Evolutionary conservation across 2,329 filamentous ascomycete genomes (phyloP), one percentile per base, ranked within the genome.

Genomic region (Aspergillus sp.): DNA sequence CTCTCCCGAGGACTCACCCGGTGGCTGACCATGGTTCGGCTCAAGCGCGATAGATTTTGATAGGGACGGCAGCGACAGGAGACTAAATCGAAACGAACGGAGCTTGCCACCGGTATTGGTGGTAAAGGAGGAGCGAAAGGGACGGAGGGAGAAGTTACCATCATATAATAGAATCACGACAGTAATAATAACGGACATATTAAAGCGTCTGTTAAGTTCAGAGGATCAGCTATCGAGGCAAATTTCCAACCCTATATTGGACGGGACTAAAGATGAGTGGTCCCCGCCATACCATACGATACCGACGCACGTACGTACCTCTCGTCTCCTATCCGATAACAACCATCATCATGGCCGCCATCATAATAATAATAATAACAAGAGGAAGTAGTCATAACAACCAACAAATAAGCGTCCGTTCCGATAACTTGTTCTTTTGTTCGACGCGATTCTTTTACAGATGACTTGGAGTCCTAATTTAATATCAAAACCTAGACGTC

Each of bases 281-380:
- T 54, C 53, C 47, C 57, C 55, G 54, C 52, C 20, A 50, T 60
- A 61, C 55, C 54, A 53, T 60, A 61, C 50, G 45, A 49, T 60
- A 59, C 51, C 35, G 19, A 33, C 30, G 53, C 44, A 52, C 45
- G 52, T 55, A 54, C 45, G 49, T 53, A 48, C 47, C 46, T 57
- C 50, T 22, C 16, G 19, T 22, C 16, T 13, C 40, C 11, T 13
- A 17, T 13, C 16, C 16, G 40, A 20, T 20, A 42, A 42, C 40
- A 42, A 38, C 13, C 35, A 38, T 38, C 22, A 22, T n/a, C 14
- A 41, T 4, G 5, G 17, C 38, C n/a, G 19, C 4, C 14, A 41
- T 17, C 11, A 41, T 16, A 41, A 42, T 8, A 42, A 42, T 42
- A 17, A 42, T 42, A n/a, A 41, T 41, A 38, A 38, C 16, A 38